phyloP scores from a whole-genome alignment of 805 yeast genomes.

The Cephaloascus albidus region DNA sequence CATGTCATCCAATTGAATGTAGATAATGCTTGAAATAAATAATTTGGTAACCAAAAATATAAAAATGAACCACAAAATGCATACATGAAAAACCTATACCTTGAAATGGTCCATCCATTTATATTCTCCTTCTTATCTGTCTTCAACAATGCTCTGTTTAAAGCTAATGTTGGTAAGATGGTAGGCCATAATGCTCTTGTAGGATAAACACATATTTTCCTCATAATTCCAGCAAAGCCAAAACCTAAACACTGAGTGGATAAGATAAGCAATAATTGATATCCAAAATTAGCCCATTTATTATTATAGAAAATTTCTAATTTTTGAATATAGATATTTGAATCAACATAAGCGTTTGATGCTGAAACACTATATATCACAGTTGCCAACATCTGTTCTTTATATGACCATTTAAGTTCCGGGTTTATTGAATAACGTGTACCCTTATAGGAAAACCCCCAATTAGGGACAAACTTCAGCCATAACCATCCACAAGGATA shows the following conservation, averaged over 20 bases:
- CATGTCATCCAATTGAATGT: slow-evolving; percentile 22
- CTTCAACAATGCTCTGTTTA: slow-evolving; percentile 13
- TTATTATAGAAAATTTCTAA: slow-evolving; percentile 19
- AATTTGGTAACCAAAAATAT: slow-evolving; percentile 21
- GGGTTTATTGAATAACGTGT: slow-evolving; percentile 39
- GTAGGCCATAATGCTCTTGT: slow-evolving; percentile 32
- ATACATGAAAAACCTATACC: slow-evolving; percentile 9
- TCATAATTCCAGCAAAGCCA: slow-evolving; percentile 34
- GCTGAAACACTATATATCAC: slow-evolving; percentile 10
- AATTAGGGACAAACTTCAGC: slow-evolving; percentile 9
- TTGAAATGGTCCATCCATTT: slow-evolving; percentile 13
- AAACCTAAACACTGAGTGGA: slow-evolving; percentile 45
- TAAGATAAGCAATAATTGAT: slow-evolving; percentile 31
- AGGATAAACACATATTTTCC: slow-evolving; percentile 34
- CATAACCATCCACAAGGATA: slow-evolving; percentile 15
- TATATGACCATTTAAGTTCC: slow-evolving; percentile 49
- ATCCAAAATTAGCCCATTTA: slow-evolving; percentile 28
- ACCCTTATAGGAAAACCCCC: slow-evolving; percentile 10
- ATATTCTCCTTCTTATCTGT: slow-evolving; percentile 10
- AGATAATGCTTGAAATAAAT: slow-evolving; percentile 17
- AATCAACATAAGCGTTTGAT: slow-evolving; percentile 9
- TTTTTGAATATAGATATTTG: slow-evolving; percentile 13
- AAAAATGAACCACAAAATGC: slow-evolving; percentile 12
- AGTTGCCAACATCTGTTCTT: slow-evolving; percentile 61
- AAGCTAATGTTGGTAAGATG: slow-evolving; percentile 32